Evolutionary conservation across 139 green algal genomes (phyloP).

Genomic region (Chlorella sp.): DNA sequence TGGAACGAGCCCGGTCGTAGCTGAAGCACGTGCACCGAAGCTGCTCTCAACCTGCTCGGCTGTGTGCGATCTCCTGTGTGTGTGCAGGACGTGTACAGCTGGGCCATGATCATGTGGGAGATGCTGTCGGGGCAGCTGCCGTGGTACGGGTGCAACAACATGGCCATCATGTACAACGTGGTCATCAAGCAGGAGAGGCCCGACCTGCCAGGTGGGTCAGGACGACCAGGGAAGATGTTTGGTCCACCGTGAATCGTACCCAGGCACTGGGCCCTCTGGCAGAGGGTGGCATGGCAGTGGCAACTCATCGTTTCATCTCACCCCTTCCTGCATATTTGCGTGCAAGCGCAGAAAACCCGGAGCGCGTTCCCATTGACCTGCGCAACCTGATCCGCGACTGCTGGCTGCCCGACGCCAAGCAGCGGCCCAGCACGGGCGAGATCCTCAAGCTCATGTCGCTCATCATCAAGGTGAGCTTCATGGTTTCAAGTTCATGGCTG

Average conservation of each 20-base stretch:
- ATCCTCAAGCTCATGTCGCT: constrained; percentile 8
- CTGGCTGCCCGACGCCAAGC: constrained; percentile 26
- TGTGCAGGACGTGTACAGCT: constrained; percentile 20
- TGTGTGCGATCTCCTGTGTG: not conserved
- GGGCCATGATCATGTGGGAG: constrained; percentile 36
- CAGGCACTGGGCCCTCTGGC: too few relatives aligned
- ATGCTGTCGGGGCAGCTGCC: constrained; percentile 29
- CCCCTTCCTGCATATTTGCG: too few relatives aligned
- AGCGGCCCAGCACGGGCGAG: constrained; percentile 21
- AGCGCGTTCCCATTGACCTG: constrained; percentile 18
- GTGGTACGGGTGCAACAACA: constrained; percentile 23
- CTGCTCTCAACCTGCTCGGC: not conserved
- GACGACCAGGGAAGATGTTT: too few relatives aligned
- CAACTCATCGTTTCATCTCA: too few relatives aligned
- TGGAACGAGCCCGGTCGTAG: not conserved
- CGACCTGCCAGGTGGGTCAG: constrained; percentile 8
- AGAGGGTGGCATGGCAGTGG: too few relatives aligned
- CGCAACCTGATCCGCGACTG: constrained; percentile 23
- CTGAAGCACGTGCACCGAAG: not conserved
- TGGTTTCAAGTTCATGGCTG: too few relatives aligned
- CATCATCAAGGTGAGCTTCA: constrained; percentile 14
- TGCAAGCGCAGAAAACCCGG: not conserved
- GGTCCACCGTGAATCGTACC: too few relatives aligned
- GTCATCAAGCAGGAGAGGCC: constrained; percentile 9
- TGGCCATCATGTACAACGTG: constrained; percentile 15